phyloP scores from a whole-genome alignment of 768 basidiomycete species.

The Pisolithus sp. region DNA sequence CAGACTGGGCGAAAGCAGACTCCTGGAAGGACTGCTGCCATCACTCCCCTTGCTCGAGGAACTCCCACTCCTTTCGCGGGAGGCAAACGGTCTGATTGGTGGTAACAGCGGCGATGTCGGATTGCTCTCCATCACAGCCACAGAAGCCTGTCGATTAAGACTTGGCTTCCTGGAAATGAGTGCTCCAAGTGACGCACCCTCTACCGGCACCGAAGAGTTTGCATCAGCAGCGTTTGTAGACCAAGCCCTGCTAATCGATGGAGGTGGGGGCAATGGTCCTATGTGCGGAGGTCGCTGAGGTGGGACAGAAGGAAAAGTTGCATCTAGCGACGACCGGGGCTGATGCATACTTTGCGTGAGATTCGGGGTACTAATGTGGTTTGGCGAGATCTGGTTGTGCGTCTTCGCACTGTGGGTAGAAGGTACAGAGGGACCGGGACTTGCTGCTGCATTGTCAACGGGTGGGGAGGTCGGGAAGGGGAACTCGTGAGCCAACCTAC shows the following conservation, averaged over 20 bases:
- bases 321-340: constrained; percentile 53
- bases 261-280: constrained; percentile 25
- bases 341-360: constrained; percentile 39
- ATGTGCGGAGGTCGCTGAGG: constrained; percentile 19
- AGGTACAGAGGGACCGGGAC: constrained; percentile 4
- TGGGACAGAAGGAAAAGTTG: constrained; percentile 25
- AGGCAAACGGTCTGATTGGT: constrained; percentile 42
- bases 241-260: constrained; percentile 25
- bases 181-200: constrained; percentile 6
- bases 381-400: constrained; percentile 11
- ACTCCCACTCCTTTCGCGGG: constrained; percentile 44
- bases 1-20: constrained; percentile 47
- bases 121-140: constrained; percentile 48
- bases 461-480: constrained; percentile 28
- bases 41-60: constrained; percentile 37
- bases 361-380: constrained; percentile 14
- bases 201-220: constrained; percentile 9
- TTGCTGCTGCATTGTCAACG: not conserved
- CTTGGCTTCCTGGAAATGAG: constrained; percentile 29
- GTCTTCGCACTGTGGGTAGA: constrained; percentile 1
- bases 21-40: constrained; percentile 20
- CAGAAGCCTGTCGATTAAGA: constrained; percentile 44
- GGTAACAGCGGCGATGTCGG: constrained; percentile 33
- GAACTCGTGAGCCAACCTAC: constrained; percentile 28
- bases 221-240: constrained; percentile 27